phyloP scores from a whole-genome alignment of 2,329 filamentous ascomycete genomes.

The Xylariaceae sp. region DNA sequence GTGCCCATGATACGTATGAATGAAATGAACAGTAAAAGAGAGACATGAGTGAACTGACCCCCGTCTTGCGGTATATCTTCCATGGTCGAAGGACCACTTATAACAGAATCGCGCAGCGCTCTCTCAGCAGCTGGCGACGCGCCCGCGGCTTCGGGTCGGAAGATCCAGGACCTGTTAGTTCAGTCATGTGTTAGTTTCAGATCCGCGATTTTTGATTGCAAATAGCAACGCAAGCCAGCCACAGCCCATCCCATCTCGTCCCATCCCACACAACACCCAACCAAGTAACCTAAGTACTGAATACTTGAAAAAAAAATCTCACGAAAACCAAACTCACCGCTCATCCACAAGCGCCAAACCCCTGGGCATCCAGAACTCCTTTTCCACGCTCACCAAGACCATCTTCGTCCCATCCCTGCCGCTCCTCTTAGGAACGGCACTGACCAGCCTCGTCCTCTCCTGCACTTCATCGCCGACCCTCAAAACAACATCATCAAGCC shows the following conservation, averaged over 20 bases:
- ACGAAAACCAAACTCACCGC: conserved; percentile 39
- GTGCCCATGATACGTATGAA: not conserved
- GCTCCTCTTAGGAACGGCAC: conserved; percentile 50
- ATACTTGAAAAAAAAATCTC: conserved; percentile 4
- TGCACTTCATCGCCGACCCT: conserved; percentile 22
- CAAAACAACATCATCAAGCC: conserved; percentile 33
- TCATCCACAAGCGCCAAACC: conserved; percentile 50
- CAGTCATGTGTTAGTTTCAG: no score
- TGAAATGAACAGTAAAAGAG: not conserved
- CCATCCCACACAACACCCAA: no score
- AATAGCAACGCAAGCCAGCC: not conserved
- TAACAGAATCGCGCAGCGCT: conserved; percentile 14
- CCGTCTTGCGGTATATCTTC: conserved; percentile 19
- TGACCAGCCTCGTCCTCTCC: conserved; percentile 51
- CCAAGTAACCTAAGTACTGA: not conserved
- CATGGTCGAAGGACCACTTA: conserved; percentile 22
- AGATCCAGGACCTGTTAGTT: conserved; percentile 42
- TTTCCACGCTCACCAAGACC: conserved; percentile 60
- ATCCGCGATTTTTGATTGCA: no score
- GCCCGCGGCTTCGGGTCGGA: conserved; percentile 34
- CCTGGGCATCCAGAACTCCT: conserved; percentile 47
- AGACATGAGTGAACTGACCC: conserved; percentile 1
- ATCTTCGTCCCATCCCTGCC: conserved; percentile 53
- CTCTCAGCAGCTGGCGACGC: conserved; percentile 12
- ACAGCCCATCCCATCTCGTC: conserved; percentile 1